These are phyloP conservation scores for Epichloe uncinata DNA, from an alignment of 2,329 filamentous ascomycete species.

Conservation along the genomic window DNA sequence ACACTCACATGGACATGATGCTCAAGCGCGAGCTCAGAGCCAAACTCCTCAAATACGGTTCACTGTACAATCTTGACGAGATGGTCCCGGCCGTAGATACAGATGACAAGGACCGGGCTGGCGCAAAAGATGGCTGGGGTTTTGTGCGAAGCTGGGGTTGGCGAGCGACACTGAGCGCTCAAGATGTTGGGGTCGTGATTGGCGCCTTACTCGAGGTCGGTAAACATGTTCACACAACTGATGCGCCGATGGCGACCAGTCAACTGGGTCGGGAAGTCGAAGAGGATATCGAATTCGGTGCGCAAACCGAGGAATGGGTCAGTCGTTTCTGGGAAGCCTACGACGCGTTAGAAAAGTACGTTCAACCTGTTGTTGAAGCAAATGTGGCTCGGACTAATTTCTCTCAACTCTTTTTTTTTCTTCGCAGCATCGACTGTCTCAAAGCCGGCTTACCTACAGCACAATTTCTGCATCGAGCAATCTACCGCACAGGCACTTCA, in stretches of 20 bases:
- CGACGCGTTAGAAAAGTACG: constrained; percentile 56
- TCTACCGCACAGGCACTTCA: constrained; percentile 82
- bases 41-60: constrained; percentile 81
- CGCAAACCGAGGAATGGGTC: constrained; percentile 51
- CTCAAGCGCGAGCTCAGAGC: constrained; percentile 77
- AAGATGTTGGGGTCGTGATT: constrained; percentile 86
- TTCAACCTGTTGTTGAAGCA: constrained; percentile 5
- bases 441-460: constrained; percentile 68
- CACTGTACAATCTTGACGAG: constrained; percentile 85
- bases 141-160: constrained; percentile 97
- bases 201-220: constrained; percentile 90
- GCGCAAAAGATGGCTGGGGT: constrained; percentile 84
- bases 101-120: constrained; percentile 53
- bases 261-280: constrained; percentile 28
- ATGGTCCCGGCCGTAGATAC: constrained; percentile 71
- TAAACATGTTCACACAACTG: constrained; percentile 31
- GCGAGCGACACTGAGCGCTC: constrained; percentile 85
- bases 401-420: background rate
- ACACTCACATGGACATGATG: constrained; percentile 97
- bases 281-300: constrained; percentile 33
- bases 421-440: constrained; percentile 55
- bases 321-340: constrained; percentile 59
- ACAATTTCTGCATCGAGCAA: constrained; percentile 80
- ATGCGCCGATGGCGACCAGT: constrained; percentile 16
- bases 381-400: too few relatives aligned